Evolutionary conservation across 2,329 filamentous ascomycete species (phyloP).

Genomic region (Byssochlamys sp.): DNA sequence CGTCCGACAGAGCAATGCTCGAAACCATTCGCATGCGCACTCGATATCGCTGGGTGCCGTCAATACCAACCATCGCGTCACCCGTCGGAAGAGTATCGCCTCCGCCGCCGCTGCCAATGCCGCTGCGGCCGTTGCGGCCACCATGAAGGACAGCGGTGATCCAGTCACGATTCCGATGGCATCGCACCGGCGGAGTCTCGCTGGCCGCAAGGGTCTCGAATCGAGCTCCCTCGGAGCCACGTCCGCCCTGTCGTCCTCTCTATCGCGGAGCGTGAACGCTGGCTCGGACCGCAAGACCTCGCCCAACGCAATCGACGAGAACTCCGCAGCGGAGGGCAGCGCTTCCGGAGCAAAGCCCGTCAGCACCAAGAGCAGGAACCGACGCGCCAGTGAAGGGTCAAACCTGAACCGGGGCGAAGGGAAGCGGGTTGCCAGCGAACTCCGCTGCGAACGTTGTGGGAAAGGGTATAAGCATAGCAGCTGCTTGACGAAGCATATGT

Average conservation of each 20-base stretch:
- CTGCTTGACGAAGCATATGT: conserved; percentile 99
- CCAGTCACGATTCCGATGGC: conserved; percentile 50
- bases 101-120: conserved; percentile 64
- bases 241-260: conserved; percentile 34
- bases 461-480: conserved; percentile 99
- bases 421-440: conserved; percentile 70
- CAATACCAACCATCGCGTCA: conserved; percentile 74
- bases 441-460: conserved; percentile 94
- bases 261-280: conserved; percentile 31
- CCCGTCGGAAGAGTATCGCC: conserved; percentile 84
- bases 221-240: conserved; percentile 48
- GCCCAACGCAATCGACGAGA: conserved; percentile 22
- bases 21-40: conserved; percentile 60
- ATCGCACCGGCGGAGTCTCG: conserved; percentile 45
- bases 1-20: conserved; percentile 56
- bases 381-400: conserved; percentile 75
- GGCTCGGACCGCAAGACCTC: conserved; percentile 32
- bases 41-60: conserved; percentile 68
- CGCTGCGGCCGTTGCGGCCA: conserved; percentile 58
- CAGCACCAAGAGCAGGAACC: conserved; percentile 46
- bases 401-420: conserved; percentile 68
- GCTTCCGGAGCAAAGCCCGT: conserved; percentile 39
- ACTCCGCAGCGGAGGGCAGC: conserved; percentile 36
- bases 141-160: conserved; percentile 56
- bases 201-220: conserved; percentile 46